Conservation (phyloP, 371 early-diverging fungal genomes). For the Dentiscutata heterogama region DNA sequence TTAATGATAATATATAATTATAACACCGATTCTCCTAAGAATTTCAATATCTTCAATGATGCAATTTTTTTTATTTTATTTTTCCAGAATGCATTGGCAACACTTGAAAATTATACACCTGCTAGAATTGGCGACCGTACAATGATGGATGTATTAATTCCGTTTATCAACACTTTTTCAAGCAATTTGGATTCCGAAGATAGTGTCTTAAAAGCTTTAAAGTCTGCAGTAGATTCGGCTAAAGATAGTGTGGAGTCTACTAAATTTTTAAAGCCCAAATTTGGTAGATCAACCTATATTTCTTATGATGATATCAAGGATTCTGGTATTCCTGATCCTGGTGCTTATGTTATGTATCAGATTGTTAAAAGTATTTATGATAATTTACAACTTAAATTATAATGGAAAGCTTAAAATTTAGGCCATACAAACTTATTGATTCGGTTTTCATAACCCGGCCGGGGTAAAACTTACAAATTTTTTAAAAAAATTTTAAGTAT, state of each 20-base stretch:
- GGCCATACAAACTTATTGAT: too few species aligned
- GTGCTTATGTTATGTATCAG: conserved; percentile 72
- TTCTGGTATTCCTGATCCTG: conserved; percentile 70
- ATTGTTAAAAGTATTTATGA: conserved; percentile 63
- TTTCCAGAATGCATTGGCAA: conserved; percentile 60
- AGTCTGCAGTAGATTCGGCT: conserved; percentile 66
- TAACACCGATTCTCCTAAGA: neutral
- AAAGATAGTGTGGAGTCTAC: conserved; percentile 69
- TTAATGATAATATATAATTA: too few species aligned
- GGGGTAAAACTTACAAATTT: too few species aligned
- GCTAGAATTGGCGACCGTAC: conserved; percentile 86
- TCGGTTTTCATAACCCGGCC: too few species aligned
- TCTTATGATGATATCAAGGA: conserved; percentile 60
- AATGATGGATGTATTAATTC: conserved; percentile 79
- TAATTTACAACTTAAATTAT: neutral
- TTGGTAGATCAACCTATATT: conserved; percentile 81
- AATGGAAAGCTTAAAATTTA: too few species aligned
- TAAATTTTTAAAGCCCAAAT: conserved; percentile 63
- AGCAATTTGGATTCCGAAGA: conserved; percentile 48
- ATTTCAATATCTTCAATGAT: neutral
- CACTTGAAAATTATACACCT: conserved; percentile 74
- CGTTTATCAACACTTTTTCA: conserved; percentile 67
- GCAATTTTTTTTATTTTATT: neutral
- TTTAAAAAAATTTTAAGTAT: too few species aligned
- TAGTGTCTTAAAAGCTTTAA: conserved; percentile 13